Conservation (phyloP, 1,284 basidiomycete species). For the Cryptococcus sp. region DNA sequence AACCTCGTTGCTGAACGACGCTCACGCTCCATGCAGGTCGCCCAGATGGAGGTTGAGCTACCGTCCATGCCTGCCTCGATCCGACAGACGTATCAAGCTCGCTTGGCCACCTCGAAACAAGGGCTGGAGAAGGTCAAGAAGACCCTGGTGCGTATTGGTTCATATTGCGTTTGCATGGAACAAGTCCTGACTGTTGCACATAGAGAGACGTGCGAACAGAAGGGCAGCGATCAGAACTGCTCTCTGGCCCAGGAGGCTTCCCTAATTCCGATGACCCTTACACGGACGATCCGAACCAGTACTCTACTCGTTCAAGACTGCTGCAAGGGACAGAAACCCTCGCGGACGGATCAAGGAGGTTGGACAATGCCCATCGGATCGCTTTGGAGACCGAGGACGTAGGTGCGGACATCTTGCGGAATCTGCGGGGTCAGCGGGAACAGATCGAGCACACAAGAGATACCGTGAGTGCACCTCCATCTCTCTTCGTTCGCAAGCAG, state of each 20-base stretch:
- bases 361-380: constrained; percentile 88
- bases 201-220: constrained; percentile 54
- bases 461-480: constrained; percentile 31
- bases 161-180: not conserved
- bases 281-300: constrained; percentile 52
- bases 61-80: constrained; percentile 89
- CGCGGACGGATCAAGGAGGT: constrained; percentile 74
- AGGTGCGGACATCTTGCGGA: constrained; percentile 87
- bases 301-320: constrained; percentile 67
- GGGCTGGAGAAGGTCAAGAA: constrained; percentile 77
- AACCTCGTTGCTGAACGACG: not conserved
- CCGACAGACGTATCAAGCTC: constrained; percentile 69
- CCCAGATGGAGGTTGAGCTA: constrained; percentile 99
- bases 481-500: not conserved
- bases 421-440: constrained; percentile 84
- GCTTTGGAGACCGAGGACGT: constrained; percentile 96
- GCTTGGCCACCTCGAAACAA: constrained; percentile 70
- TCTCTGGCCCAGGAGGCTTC: constrained; percentile 59
- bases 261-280: constrained; percentile 71
- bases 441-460: constrained; percentile 93
- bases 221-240: constrained; percentile 54
- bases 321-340: constrained; percentile 72
- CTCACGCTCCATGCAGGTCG: constrained; percentile 64
- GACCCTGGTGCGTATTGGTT: constrained; percentile 56
- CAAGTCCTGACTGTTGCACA: not conserved